Conservation (phyloP, 768 basidiomycete species). For the Lactarius deliciosus region DNA sequence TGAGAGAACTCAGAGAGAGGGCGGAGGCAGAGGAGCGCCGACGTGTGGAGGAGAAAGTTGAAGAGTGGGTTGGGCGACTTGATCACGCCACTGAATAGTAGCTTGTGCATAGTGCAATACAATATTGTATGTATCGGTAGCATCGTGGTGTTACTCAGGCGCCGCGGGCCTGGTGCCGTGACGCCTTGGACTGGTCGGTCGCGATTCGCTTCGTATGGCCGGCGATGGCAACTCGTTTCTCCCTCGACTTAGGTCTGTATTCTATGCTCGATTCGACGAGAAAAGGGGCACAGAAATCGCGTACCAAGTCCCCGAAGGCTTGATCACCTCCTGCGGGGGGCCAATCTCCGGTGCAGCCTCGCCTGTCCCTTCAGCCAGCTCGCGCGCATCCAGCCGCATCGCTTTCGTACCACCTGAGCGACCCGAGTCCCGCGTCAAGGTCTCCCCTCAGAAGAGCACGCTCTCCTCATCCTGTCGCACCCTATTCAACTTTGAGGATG, state of each 20-base stretch:
- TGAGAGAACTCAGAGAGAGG: too few relatives aligned
- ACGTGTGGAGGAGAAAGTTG: too few relatives aligned
- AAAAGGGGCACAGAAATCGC: slow-evolving; percentile 47
- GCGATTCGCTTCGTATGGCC: slow-evolving; percentile 37
- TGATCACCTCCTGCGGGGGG: slow-evolving; percentile 52
- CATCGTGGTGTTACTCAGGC: too few relatives aligned
- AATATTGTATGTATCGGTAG: too few relatives aligned
- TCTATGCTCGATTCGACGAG: slow-evolving; percentile 88
- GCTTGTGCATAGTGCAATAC: too few relatives aligned
- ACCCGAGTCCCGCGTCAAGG: slow-evolving; percentile 43
- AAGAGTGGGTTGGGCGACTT: too few relatives aligned
- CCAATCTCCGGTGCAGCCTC: slow-evolving; percentile 35
- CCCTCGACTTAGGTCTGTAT: slow-evolving; percentile 77
- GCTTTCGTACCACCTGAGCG: slow-evolving; percentile 46
- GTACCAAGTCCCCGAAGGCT: slow-evolving; percentile 91
- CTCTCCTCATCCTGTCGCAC: slow-evolving; percentile 46
- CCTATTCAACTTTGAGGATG: slow-evolving; percentile 87
- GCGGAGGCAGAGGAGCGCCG: too few relatives aligned
- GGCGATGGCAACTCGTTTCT: slow-evolving; percentile 67
- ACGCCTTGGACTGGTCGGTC: too few relatives aligned
- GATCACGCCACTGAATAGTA: too few relatives aligned
- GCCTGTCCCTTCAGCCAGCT: slow-evolving; percentile 40
- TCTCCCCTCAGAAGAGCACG: slow-evolving; percentile 37
- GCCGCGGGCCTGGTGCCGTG: too few relatives aligned
- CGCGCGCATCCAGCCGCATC: slow-evolving; percentile 49